phyloP scores from a whole-genome alignment of 805 yeast species.

The Saccharomycodes ludwigii region DNA sequence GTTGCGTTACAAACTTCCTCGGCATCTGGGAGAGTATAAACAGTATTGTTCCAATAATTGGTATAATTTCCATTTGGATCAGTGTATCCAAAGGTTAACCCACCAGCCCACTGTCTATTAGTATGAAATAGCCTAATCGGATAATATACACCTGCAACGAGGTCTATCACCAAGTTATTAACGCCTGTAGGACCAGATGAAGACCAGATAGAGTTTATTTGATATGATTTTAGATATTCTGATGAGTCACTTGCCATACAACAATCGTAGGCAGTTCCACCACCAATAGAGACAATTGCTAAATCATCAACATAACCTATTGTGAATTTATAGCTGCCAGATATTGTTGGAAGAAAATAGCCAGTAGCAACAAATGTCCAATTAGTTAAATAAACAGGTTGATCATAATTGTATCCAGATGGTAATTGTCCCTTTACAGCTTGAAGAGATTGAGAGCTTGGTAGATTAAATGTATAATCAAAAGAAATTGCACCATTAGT shows the following conservation, averaged over 20 bases:
- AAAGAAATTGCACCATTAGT: too few relatives aligned
- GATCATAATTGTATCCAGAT: conserved; percentile 8
- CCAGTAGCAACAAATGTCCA: conserved; percentile 17
- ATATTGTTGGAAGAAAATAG: conserved; percentile 14
- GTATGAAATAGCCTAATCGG: conserved; percentile 17
- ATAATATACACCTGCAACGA: conserved; percentile 16
- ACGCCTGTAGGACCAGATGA: too few relatives aligned
- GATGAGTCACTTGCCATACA: too few relatives aligned
- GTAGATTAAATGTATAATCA: too few relatives aligned
- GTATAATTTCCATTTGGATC: conserved; percentile 15
- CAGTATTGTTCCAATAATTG: too few relatives aligned
- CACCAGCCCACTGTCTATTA: conserved; percentile 10
- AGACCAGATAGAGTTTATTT: too few relatives aligned
- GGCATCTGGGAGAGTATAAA: too few relatives aligned
- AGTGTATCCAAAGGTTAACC: conserved; percentile 7
- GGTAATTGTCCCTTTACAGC: too few relatives aligned
- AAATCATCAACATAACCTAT: conserved; percentile 20
- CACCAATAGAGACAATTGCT: conserved; percentile 21
- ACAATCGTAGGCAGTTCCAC: conserved; percentile 24
- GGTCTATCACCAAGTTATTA: too few relatives aligned
- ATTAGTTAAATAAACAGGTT: conserved; percentile 7
- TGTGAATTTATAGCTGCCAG: conserved; percentile 20
- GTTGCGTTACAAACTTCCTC: too few relatives aligned
- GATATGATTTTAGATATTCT: too few relatives aligned
- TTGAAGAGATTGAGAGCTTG: too few relatives aligned